Evolutionary conservation across 805 yeast genomes (phyloP).

Genomic region (Candida golubevii): DNA sequence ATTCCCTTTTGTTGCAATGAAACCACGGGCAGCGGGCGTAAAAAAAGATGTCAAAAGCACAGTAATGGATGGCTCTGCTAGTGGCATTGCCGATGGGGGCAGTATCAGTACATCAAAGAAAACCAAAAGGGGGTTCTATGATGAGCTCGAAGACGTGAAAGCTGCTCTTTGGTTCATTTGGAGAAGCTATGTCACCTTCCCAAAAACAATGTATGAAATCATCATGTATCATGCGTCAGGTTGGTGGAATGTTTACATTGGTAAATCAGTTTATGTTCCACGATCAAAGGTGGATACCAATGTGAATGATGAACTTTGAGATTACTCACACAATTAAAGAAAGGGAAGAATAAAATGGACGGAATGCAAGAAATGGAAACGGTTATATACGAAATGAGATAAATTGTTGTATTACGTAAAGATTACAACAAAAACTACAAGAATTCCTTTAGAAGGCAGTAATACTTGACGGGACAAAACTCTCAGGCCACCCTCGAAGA

Average conservation of each 20-base stretch:
- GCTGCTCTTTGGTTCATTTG: constrained; percentile 63
- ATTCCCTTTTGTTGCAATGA: constrained; percentile 33
- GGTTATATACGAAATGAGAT: no score
- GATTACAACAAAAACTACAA: no score
- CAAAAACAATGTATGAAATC: constrained; percentile 53
- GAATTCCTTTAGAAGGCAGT: no score
- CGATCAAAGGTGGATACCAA: constrained; percentile 7
- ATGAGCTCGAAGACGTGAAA: constrained; percentile 49
- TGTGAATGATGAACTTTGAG: constrained; percentile 15
- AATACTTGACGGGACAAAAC: no score
- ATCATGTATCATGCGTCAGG: constrained; percentile 45
- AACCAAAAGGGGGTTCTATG: constrained; percentile 18
- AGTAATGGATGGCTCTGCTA: not conserved
- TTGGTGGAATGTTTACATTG: constrained; percentile 75
- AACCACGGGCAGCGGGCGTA: constrained; percentile 3
- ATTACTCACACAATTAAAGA: no score
- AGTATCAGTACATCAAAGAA: constrained; percentile 4
- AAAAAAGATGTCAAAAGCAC: not conserved
- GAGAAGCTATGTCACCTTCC: constrained; percentile 65
- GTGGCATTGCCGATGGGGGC: constrained; percentile 2
- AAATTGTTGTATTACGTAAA: no score
- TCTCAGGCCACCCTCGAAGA: no score
- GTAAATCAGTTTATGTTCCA: constrained; percentile 35
- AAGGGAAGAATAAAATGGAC: no score
- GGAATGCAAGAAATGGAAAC: no score